Conservation (phyloP, 2,329 filamentous ascomycete species). For the Botryotinia globosa region DNA sequence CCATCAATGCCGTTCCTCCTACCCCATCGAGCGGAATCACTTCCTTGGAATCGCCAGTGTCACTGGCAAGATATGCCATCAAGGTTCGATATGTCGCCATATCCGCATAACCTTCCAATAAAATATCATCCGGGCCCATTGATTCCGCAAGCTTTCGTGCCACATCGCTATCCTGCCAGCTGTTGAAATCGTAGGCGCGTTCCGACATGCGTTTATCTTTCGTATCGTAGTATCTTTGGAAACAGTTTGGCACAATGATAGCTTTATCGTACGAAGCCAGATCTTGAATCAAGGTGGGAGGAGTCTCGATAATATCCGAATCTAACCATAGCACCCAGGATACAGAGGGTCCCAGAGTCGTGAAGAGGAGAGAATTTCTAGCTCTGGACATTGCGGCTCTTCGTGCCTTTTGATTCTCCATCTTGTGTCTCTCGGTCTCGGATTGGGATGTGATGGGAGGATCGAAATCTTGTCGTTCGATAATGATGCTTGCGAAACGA, state of each 20-base stretch:
- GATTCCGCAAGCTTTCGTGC: conserved; percentile 71
- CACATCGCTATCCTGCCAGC: conserved; percentile 85
- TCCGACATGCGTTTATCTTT: conserved; percentile 68
- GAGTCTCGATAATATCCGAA: conserved; percentile 86
- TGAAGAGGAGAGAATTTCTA: conserved; percentile 91
- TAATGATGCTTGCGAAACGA: conserved; percentile 89
- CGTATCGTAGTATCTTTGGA: conserved; percentile 74
- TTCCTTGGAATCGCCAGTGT: conserved; percentile 54
- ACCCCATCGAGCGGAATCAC: conserved; percentile 86
- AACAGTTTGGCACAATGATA: conserved; percentile 95
- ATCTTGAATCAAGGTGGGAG: conserved; percentile 82
- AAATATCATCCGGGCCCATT: conserved; percentile 88
- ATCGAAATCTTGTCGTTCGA: conserved; percentile 93
- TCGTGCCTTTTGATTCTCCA: conserved; percentile 82
- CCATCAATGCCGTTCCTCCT: conserved; percentile 85
- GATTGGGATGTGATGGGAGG: conserved; percentile 75
- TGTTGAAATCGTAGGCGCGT: conserved; percentile 94
- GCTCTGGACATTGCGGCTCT: conserved; percentile 90
- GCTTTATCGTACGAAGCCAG: conserved; percentile 82
- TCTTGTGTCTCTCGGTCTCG: conserved; percentile 86
- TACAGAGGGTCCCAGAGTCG: conserved; percentile 83
- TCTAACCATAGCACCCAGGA: conserved; percentile 98
- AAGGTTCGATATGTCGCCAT: conserved; percentile 88
- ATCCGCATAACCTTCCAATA: conserved; percentile 89
- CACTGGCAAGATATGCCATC: conserved; percentile 77